Percentiles rank a stretch among this genome's conserved stretches.
phyloP scores from a whole-genome alignment of 352 stramenopile species.

The Phytophthora quininea region DNA sequence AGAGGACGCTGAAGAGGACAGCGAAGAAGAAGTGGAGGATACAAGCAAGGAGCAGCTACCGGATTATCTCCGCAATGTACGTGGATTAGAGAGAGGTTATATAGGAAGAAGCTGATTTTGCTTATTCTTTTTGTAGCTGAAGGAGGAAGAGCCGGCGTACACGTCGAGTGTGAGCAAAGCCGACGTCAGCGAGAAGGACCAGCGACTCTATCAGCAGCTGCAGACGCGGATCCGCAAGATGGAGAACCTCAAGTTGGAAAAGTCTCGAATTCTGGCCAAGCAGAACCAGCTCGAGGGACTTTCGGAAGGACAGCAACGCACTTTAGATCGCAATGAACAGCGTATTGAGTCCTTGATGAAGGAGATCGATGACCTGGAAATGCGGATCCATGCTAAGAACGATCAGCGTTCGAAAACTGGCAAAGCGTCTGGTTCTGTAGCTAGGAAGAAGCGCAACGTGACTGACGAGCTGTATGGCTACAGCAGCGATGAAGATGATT shows the following conservation, averaged over 20 bases:
- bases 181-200: slow-evolving; percentile 71
- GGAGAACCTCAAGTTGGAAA: slow-evolving; percentile 77
- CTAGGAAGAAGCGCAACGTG: slow-evolving; percentile 26
- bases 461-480: slow-evolving; percentile 54
- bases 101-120: slow-evolving; percentile 2
- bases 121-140: slow-evolving; percentile 35
- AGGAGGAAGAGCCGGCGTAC: slow-evolving; percentile 58
- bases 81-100: background rate
- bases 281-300: slow-evolving; percentile 66
- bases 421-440: background rate
- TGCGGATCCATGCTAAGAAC: slow-evolving; percentile 57
- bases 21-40: slow-evolving; percentile 34
- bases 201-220: slow-evolving; percentile 80
- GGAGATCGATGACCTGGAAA: slow-evolving; percentile 72
- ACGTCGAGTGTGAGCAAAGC: slow-evolving; percentile 52
- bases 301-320: slow-evolving; percentile 65
- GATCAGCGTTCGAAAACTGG: slow-evolving; percentile 48
- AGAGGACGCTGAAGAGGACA: slow-evolving; percentile 78
- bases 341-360: slow-evolving; percentile 62
- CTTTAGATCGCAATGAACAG: slow-evolving; percentile 65
- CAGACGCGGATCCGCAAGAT: slow-evolving; percentile 85
- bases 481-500: slow-evolving; percentile 79
- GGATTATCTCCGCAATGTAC: slow-evolving; percentile 76
- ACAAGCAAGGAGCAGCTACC: slow-evolving; percentile 49
- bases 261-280: slow-evolving; percentile 72